These are phyloP conservation scores for Cystoderma amianthinum DNA, from an alignment of 768 basidiomycete species.

Conservation along the genomic window DNA sequence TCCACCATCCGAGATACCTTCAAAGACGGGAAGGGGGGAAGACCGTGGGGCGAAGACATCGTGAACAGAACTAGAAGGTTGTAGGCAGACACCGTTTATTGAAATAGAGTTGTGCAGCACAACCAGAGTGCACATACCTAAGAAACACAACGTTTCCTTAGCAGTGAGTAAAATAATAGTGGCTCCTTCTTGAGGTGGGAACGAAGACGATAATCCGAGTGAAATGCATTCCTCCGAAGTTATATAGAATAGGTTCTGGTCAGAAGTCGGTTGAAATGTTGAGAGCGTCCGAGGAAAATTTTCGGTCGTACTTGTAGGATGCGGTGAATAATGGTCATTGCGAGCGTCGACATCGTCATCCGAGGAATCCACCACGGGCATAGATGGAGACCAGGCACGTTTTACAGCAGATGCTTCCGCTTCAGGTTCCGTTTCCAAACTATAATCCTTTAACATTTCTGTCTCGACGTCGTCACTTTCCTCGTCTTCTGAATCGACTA, in stretches of 20 bases:
- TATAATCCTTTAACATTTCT: constrained; percentile 4
- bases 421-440: background rate
- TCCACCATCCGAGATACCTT: constrained; percentile 9
- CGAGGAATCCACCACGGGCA: constrained; percentile 38
- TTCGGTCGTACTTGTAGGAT: background rate
- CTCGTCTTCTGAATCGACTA: constrained; percentile 16
- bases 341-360: constrained; percentile 16
- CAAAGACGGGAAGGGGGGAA: constrained; percentile 61
- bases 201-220: constrained; percentile 16
- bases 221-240: constrained; percentile 26
- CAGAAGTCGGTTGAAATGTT: constrained; percentile 39
- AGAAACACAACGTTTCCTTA: constrained; percentile 53
- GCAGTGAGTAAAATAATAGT: constrained; percentile 36
- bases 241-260: constrained; percentile 41
- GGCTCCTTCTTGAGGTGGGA: constrained; percentile 10
- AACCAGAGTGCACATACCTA: constrained; percentile 57
- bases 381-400: constrained; percentile 58
- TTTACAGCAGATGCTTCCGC: constrained; percentile 7
- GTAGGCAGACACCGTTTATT: constrained; percentile 48
- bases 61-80: constrained; percentile 31
- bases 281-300: constrained; percentile 25
- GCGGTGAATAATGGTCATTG: background rate
- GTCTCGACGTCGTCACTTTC: constrained; percentile 9
- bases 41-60: constrained; percentile 71
- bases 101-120: constrained; percentile 58